phyloP scores from a whole-genome alignment of 139 green algal species.

The Dunaliella primolecta region DNA sequence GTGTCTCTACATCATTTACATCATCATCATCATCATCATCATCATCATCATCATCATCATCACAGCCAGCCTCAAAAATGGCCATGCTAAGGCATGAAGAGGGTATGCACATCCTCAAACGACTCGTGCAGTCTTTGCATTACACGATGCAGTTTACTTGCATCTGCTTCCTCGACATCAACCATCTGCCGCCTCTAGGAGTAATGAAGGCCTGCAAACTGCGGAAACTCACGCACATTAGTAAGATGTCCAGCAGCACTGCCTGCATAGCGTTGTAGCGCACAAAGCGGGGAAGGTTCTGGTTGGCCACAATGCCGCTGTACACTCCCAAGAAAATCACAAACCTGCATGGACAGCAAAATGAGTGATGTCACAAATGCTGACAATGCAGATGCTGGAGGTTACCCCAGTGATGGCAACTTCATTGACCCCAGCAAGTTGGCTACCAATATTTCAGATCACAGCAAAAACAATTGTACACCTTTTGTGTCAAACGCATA shows the following conservation, averaged over 20 bases:
- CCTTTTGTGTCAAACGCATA: too few species aligned
- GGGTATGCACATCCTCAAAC: too few species aligned
- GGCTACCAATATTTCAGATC: background rate
- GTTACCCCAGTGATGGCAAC: background rate
- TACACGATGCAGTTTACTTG: too few species aligned
- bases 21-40: too few species aligned
- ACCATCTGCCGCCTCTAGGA: too few species aligned
- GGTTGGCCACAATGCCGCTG: constrained; percentile 60
- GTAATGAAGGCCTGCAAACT: too few species aligned
- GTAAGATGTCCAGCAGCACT: constrained; percentile 79
- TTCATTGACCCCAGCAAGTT: background rate
- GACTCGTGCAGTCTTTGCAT: too few species aligned
- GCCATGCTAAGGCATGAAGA: too few species aligned
- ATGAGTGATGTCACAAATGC: background rate
- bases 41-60: too few species aligned
- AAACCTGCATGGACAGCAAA: constrained; percentile 25
- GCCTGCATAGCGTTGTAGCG: constrained; percentile 83
- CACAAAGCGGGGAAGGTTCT: constrained; percentile 61
- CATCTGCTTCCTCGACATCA: too few species aligned
- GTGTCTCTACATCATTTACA: too few species aligned
- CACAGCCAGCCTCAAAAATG: too few species aligned
- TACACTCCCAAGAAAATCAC: constrained; percentile 50
- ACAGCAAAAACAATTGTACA: constrained; percentile 1
- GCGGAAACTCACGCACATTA: constrained; percentile 80
- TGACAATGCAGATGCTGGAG: background rate